Evolutionary conservation across 2,329 filamentous ascomycete species (phyloP), one percentile per base, ranked within the genome.

Genomic region (Domatiomyces globalis): DNA sequence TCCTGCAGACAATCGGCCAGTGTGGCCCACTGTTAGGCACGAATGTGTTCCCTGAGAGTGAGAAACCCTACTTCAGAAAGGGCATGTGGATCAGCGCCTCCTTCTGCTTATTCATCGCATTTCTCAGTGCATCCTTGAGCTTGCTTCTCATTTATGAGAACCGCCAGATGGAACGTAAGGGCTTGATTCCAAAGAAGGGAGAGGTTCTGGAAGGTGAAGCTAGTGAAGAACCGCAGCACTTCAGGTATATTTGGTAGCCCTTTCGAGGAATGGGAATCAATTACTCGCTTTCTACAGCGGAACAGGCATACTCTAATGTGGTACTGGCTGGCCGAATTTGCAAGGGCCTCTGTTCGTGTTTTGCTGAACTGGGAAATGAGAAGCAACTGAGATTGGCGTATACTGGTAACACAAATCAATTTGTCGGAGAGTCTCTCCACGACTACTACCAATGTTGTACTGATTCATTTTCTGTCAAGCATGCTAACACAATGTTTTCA

Each of bases 1-100:
- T 95, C 29, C 66, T 95, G 61, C 88, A 94, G 65, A 63, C 87
- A 29, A 75, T 94, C n/a, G 89, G 87, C 1, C 87, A 94, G 68
- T 83, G 81, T 55, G 87, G 86, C 0, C 86, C 87, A 1, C 67
- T 85, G 2, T 67, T 85, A n/a, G 83, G 81, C n/a, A 83, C 79
- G 6, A 71, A 80, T 43, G 53, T 66, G 39, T 67, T 67, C 39
- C 66, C 66, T 4, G 55, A 61, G 1, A 60, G 33, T 43, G 63
- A 69, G 12, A 59, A 52, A 8, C 67, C 66, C 0, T 65, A 64
- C 48, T 68, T 66, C 48, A 57, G 60, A 2, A 65, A 64, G 29
- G 66, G 66, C 12, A 63, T 62, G 44, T 67, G 62, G 69, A 69
- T 64, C 61, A 65, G 58, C 7, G 66, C 61, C 33, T 58, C 55